phyloP scores from a whole-genome alignment of 2,329 filamentous ascomycete genomes.

The Clarireedia paspali region DNA sequence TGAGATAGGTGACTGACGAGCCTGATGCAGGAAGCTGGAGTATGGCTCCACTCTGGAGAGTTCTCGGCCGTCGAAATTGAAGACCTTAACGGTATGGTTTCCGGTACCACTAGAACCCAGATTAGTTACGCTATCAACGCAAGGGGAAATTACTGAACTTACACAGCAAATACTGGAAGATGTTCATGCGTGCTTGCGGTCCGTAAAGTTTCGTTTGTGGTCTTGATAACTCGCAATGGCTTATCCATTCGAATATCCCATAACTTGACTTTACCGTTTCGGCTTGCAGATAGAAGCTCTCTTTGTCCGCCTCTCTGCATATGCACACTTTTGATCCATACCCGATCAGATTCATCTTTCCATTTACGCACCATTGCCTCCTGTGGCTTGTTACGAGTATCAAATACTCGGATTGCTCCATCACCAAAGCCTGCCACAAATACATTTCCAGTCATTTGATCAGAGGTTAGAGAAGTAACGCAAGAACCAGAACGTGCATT shows the following conservation, averaged over 20 bases:
- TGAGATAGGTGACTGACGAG: conserved; percentile 73
- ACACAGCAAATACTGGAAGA: conserved; percentile 90
- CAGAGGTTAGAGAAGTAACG: conserved; percentile 90
- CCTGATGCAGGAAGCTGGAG: conserved; percentile 77
- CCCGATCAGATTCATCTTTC: conserved; percentile 78
- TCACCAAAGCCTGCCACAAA: conserved; percentile 97
- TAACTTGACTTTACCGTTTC: conserved; percentile 86
- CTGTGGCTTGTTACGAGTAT: conserved; percentile 74
- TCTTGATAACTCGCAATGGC: conserved; percentile 64
- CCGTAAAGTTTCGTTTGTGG: conserved; percentile 69
- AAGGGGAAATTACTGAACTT: conserved; percentile 37
- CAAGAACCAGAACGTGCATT: conserved; percentile 90
- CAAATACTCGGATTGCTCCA: conserved; percentile 88
- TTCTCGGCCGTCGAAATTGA: conserved; percentile 75
- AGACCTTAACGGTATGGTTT: conserved; percentile 80
- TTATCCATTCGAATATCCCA: conserved; percentile 92
- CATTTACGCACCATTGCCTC: conserved; percentile 94
- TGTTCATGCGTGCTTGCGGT: conserved; percentile 93
- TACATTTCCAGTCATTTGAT: conserved; percentile 94
- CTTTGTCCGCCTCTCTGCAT: conserved; percentile 93
- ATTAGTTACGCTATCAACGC: not conserved
- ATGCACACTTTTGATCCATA: conserved; percentile 94
- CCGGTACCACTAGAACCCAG: conserved; percentile 66
- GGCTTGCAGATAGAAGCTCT: conserved; percentile 82
- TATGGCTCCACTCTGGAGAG: conserved; percentile 85